Conservation (phyloP, 768 basidiomycete genomes). For the Lyophyllum decastes region DNA sequence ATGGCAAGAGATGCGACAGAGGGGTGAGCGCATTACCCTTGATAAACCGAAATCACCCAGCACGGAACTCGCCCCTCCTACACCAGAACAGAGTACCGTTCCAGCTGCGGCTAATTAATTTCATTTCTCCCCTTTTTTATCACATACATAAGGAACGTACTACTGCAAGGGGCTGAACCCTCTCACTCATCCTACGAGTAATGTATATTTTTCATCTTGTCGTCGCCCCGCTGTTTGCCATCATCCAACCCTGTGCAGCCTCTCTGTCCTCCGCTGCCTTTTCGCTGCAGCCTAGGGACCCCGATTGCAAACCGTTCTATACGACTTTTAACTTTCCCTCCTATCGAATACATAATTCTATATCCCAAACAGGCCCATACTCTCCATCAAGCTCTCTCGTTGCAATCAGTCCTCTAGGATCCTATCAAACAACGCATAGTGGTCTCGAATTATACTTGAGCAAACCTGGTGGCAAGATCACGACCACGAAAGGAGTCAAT, state of each 20-base stretch:
- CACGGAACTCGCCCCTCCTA: not conserved
- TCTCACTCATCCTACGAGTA: not conserved
- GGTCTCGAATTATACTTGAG: slow-evolving; percentile 34
- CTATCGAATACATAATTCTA: slow-evolving; percentile 18
- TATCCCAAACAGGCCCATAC: slow-evolving; percentile 8
- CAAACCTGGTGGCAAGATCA: slow-evolving; percentile 30
- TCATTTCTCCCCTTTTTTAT: not conserved
- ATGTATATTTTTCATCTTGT: slow-evolving; percentile 1
- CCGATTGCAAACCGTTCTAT: slow-evolving; percentile 26
- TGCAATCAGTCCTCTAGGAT: slow-evolving; percentile 27
- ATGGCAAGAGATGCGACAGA: slow-evolving; percentile 36
- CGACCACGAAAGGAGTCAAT: slow-evolving; percentile 32
- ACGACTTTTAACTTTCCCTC: slow-evolving; percentile 8
- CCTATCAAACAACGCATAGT: slow-evolving; percentile 24
- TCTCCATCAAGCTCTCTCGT: slow-evolving; percentile 19
- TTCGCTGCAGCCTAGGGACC: not conserved
- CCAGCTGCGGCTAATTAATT: slow-evolving; percentile 7
- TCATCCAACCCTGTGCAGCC: not conserved
- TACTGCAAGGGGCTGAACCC: not conserved
- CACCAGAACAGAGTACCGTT: slow-evolving; percentile 3
- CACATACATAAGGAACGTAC: slow-evolving; percentile 5
- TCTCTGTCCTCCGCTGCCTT: no score
- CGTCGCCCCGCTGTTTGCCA: not conserved
- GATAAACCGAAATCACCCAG: slow-evolving; percentile 5
- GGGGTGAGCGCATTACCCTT: slow-evolving; percentile 27